Base-by-base conservation (phyloP, 148 eudicot species). In the Hydrangea macrophylla region DNA sequence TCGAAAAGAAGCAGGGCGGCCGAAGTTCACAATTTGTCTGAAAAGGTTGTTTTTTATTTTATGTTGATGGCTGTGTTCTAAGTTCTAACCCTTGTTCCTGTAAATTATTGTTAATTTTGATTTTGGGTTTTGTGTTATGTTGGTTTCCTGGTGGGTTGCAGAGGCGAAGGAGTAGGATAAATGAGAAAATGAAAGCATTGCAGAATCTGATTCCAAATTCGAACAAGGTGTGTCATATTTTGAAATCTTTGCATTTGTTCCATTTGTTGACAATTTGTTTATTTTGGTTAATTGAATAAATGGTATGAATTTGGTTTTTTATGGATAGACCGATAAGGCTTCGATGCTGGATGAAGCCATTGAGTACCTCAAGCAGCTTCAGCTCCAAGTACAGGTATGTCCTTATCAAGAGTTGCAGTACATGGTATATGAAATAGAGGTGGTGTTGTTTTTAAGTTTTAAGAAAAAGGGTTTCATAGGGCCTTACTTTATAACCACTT, bases 291-390 rank as follows among this genome's bases (percentile, higher is more conserved):
- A n/a, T 11, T 42, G 22, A 12, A 5, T 31, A 25, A 13, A 9
- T 74, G 30, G 33, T 48, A 1, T 70, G 53, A 35, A 60, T 10
- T 22, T 22, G 11, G 18, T 39, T 55, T 40, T 58, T 60, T 66
- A 27, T 59, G n/a, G 73, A 71, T 37, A 92, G 98, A 90, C 98
- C 9, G 96, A 92, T 74, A 92, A 92, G 73, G 98, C 98, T 45
- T 92, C 98, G 11, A 92, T 92, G 98, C 82, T 92, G 9, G 98
- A 92, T 80, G 96, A 92, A 82, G 98, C 96, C 56, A 90, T 92
- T 76, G 96, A 92, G 69, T 92, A 92, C 58, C 83, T 92, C 61
- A 90, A 92, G 87, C 96, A 92, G 79, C 98, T 92, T 68, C 96
- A 92, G 78, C 82, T 92, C 70, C 98, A 88, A 74, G 98, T 92